phyloP scores from a whole-genome alignment of 1,139 yeast genomes.

The Geotrichum restrictum region DNA sequence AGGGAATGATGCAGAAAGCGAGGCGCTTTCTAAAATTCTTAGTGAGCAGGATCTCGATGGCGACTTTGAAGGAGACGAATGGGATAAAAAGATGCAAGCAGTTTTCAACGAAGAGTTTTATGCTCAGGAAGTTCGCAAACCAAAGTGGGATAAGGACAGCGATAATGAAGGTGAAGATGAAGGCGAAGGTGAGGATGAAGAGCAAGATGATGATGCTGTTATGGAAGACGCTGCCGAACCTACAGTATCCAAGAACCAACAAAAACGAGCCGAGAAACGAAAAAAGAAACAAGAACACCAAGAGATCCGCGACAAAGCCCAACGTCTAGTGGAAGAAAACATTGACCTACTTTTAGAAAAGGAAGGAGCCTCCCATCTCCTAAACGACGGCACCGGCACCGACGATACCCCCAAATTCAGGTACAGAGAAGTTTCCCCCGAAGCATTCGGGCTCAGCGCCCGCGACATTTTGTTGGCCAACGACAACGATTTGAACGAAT shows the following conservation, averaged over 20 bases:
- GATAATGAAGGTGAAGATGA: conserved; percentile 38
- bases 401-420: conserved; percentile 65
- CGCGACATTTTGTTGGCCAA: conserved; percentile 88
- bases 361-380: conserved; percentile 22
- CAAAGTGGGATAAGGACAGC: conserved; percentile 43
- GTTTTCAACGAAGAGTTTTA: conserved; percentile 82
- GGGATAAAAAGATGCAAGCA: conserved; percentile 86
- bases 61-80: conserved; percentile 85
- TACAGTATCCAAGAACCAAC: conserved; percentile 28
- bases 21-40: conserved; percentile 47
- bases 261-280: conserved; percentile 48
- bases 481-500: conserved; percentile 77
- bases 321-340: conserved; percentile 61
- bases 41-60: conserved; percentile 75
- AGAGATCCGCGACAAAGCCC: conserved; percentile 62
- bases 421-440: conserved; percentile 94
- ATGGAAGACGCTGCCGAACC: conserved; percentile 30
- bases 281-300: conserved; percentile 61
- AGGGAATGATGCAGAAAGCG: conserved; percentile 70
- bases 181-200: conserved; percentile 29
- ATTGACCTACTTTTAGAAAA: conserved; percentile 37
- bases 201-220: conserved; percentile 33
- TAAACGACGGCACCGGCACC: conserved; percentile 19
- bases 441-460: conserved; percentile 77
- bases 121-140: conserved; percentile 49